Percentiles rank a stretch among this genome's conserved stretches.
These are phyloP conservation scores for Elongisporangium undulatum DNA, from an alignment of 352 stramenopile species.

Conservation along the genomic window DNA sequence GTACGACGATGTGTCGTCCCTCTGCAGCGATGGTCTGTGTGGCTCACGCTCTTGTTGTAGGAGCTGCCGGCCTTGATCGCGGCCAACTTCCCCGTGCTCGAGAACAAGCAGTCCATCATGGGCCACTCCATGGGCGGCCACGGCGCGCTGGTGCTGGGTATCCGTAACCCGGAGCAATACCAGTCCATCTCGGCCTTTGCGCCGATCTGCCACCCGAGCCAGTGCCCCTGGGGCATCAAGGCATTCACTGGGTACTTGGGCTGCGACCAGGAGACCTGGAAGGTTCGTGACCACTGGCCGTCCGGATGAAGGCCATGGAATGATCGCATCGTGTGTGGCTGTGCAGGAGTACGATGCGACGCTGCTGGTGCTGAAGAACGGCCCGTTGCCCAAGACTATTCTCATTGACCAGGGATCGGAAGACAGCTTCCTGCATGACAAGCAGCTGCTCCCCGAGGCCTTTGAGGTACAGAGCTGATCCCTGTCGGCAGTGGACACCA, in stretches of 20 bases:
- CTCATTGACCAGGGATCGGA: slow-evolving; percentile 89
- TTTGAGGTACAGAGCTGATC: slow-evolving; percentile 48
- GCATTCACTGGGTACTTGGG: slow-evolving; percentile 97
- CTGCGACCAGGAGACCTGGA: slow-evolving; percentile 81
- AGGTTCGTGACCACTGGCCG: slow-evolving; percentile 19
- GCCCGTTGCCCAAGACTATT: slow-evolving; percentile 63
- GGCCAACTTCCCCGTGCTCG: slow-evolving; percentile 78
- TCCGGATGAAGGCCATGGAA: neutral
- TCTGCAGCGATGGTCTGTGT: neutral
- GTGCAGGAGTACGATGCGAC: slow-evolving; percentile 89
- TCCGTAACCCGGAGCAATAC: slow-evolving; percentile 88
- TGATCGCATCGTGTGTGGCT: neutral
- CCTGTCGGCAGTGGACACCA: neutral
- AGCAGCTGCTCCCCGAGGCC: slow-evolving; percentile 89
- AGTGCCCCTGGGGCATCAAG: slow-evolving; percentile 98
- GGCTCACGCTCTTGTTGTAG: slow-evolving; percentile 5
- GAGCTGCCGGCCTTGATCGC: slow-evolving; percentile 92
- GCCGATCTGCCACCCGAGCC: slow-evolving; percentile 94
- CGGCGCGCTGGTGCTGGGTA: slow-evolving; percentile 93
- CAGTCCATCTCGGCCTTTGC: slow-evolving; percentile 94
- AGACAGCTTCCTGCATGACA: slow-evolving; percentile 86
- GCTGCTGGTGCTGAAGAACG: slow-evolving; percentile 74
- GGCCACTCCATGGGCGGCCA: slow-evolving; percentile 98
- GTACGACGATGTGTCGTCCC: slow-evolving; percentile 5
- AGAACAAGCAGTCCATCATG: slow-evolving; percentile 89